phyloP scores from a whole-genome alignment of 2,329 filamentous ascomycete species.

The Graphiopsis chlorocephala region DNA sequence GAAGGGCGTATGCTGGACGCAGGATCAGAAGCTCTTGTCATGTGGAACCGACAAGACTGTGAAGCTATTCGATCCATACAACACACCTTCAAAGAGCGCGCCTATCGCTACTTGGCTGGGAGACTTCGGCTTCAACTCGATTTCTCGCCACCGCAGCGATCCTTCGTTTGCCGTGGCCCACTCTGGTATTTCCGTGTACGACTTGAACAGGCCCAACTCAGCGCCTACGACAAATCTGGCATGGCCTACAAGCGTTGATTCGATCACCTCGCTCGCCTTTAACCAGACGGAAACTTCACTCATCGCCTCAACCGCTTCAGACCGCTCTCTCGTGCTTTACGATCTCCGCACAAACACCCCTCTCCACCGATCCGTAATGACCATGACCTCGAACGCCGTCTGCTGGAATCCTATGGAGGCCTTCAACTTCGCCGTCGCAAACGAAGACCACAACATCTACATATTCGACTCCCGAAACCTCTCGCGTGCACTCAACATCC shows the following conservation, averaged over 20 bases:
- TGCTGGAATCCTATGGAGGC: conserved; percentile 97
- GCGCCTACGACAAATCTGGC: conserved; percentile 76
- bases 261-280: conserved; percentile 83
- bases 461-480: conserved; percentile 95
- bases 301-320: conserved; percentile 78
- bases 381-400: conserved; percentile 77
- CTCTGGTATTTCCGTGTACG: conserved; percentile 80
- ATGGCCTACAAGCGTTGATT: conserved; percentile 88
- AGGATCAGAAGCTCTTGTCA: conserved; percentile 78
- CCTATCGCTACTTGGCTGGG: conserved; percentile 85
- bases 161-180: conserved; percentile 75
- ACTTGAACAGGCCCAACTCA: conserved; percentile 72
- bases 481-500: conserved; percentile 79
- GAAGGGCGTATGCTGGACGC: conserved; percentile 86
- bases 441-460: conserved; percentile 90
- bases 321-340: conserved; percentile 85
- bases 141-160: conserved; percentile 77
- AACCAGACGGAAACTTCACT: conserved; percentile 94
- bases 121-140: conserved; percentile 73
- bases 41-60: conserved; percentile 83
- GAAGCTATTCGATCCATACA: conserved; percentile 89
- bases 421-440: conserved; percentile 90
- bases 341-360: conserved; percentile 85
- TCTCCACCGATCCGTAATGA: conserved; percentile 75
- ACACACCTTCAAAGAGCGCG: conserved; percentile 63